These are phyloP conservation scores for Termitomyces sp. DNA, from an alignment of 768 basidiomycete genomes.

Conservation along the genomic window DNA sequence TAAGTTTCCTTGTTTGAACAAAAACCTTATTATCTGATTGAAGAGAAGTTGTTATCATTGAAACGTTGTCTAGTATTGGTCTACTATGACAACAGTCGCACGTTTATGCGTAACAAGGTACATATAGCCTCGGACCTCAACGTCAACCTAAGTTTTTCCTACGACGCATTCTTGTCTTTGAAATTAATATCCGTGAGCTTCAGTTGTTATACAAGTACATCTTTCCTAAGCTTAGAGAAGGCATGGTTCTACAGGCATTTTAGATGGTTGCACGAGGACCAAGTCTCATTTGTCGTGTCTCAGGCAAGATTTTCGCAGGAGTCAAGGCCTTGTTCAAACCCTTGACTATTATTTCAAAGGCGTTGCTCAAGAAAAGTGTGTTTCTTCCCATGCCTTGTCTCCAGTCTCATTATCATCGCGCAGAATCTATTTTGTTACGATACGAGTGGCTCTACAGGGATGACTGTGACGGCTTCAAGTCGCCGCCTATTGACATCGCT, in stretches of 20 bases:
- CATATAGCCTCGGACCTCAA: background rate
- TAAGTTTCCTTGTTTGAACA: background rate
- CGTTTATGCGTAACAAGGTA: background rate
- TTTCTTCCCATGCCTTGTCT: background rate
- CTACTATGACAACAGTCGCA: background rate
- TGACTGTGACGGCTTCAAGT: background rate
- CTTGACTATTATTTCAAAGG: background rate
- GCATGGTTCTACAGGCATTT: background rate
- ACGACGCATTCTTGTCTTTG: background rate
- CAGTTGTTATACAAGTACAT: background rate
- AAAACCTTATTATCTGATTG: background rate
- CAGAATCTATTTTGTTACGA: background rate
- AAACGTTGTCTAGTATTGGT: background rate
- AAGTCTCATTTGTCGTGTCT: background rate
- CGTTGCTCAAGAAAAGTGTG: background rate
- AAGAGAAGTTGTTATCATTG: background rate
- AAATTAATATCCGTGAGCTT: background rate
- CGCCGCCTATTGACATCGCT: background rate
- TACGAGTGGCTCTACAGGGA: background rate
- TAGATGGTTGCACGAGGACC: background rate
- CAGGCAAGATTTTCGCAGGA: background rate
- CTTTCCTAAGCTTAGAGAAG: too few species aligned
- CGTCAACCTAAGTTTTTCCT: background rate
- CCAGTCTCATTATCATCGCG: background rate
- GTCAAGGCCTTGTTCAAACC: background rate